phyloP scores from a whole-genome alignment of 768 basidiomycete genomes.

The Tricholoma saponaceum region DNA sequence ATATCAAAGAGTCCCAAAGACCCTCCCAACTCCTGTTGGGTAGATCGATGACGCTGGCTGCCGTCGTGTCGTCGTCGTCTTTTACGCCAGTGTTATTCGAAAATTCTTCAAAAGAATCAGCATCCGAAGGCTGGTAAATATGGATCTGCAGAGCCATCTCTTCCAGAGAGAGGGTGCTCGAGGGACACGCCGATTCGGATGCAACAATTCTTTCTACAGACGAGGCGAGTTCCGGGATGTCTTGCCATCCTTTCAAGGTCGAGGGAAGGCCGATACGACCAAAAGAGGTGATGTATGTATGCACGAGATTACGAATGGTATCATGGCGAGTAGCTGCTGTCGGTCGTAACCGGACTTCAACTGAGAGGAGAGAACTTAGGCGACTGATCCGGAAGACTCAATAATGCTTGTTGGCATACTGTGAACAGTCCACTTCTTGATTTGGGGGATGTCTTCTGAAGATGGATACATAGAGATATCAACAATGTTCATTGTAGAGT shows the following conservation, averaged over 20 bases:
- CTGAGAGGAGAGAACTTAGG: conserved; percentile 31
- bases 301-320: conserved; percentile 62
- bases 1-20: conserved; percentile 91
- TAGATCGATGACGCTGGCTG: conserved; percentile 86
- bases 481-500: conserved; percentile 4
- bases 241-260: conserved; percentile 75
- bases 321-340: conserved; percentile 73
- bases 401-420: conserved; percentile 25
- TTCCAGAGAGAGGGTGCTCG: conserved; percentile 45
- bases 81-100: conserved; percentile 47
- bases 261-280: conserved; percentile 69
- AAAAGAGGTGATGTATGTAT: conserved; percentile 51
- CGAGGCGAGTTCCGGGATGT: conserved; percentile 60
- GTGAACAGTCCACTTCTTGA: conserved; percentile 60
- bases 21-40: conserved; percentile 85
- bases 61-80: conserved; percentile 73
- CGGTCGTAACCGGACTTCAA: conserved; percentile 77
- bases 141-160: conserved; percentile 75
- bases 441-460: neutral
- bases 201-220: conserved; percentile 76
- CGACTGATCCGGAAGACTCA: neutral
- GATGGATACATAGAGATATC: conserved; percentile 12
- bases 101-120: conserved; percentile 71
- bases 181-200: conserved; percentile 66
- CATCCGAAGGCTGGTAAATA: conserved; percentile 78